These are phyloP conservation scores for Immersiella caudata DNA, from an alignment of 495 filamentous ascomycete species.

Conservation along the genomic window DNA sequence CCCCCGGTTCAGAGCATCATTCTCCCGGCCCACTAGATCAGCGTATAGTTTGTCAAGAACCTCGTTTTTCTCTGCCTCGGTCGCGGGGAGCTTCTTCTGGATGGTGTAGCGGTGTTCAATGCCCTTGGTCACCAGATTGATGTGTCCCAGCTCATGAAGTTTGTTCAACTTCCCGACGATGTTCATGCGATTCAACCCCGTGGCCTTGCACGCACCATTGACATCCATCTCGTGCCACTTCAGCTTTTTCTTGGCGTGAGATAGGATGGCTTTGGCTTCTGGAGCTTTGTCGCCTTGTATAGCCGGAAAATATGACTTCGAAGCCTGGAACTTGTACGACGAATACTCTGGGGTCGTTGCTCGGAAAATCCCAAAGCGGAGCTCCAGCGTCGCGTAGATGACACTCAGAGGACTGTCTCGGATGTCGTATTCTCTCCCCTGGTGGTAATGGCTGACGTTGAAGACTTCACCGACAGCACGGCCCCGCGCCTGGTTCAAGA, in stretches of 20 bases:
- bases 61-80: conserved; percentile 37
- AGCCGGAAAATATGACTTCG: conserved; percentile 25
- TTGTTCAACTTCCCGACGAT: conserved; percentile 55
- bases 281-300: conserved; percentile 34
- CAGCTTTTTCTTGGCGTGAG: conserved; percentile 31
- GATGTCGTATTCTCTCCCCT: conserved; percentile 50
- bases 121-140: conserved; percentile 52
- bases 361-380: conserved; percentile 56
- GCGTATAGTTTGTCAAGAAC: conserved; percentile 49
- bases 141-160: conserved; percentile 45
- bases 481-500: conserved; percentile 41
- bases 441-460: conserved; percentile 43
- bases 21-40: conserved; percentile 53
- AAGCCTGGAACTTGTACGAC: conserved; percentile 51
- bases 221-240: conserved; percentile 50
- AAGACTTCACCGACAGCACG: conserved; percentile 47
- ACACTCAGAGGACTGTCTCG: conserved; percentile 45
- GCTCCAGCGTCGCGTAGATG: conserved; percentile 57
- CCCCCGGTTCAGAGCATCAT: conserved; percentile 50
- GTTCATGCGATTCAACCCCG: conserved; percentile 40
- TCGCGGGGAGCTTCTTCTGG: conserved; percentile 47
- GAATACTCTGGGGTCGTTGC: conserved; percentile 59
- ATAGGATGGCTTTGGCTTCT: conserved; percentile 44
- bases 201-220: conserved; percentile 29
- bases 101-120: conserved; percentile 55